phyloP scores from a whole-genome alignment of 2,329 filamentous ascomycete species.

The Fusarium chaquense region DNA sequence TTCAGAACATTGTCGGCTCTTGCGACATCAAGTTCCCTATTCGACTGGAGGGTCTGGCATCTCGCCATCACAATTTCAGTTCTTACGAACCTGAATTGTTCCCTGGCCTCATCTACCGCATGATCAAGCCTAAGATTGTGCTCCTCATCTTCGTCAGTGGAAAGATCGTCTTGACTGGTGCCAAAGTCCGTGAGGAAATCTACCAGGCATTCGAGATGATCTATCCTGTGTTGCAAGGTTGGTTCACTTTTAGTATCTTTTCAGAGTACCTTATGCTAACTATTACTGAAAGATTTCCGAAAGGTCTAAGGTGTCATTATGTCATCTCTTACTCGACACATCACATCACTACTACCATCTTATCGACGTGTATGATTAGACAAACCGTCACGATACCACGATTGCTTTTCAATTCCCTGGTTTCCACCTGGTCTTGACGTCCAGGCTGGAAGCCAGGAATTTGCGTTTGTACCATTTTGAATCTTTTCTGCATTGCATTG shows the following conservation, averaged over 20 bases:
- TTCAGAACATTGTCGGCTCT: constrained; percentile 98
- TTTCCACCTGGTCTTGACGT: constrained; percentile 44
- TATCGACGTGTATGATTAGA: constrained; percentile 58
- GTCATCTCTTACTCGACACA: constrained; percentile 33
- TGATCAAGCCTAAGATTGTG: constrained; percentile 99
- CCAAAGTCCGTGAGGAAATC: constrained; percentile 98
- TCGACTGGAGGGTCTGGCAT: constrained; percentile 93
- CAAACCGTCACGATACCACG: constrained; percentile 62
- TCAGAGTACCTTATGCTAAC: constrained; percentile 11
- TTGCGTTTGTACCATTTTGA: constrained; percentile 55
- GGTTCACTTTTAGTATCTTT: constrained; percentile 44
- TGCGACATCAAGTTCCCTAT: constrained; percentile 99
- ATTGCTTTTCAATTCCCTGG: constrained; percentile 51
- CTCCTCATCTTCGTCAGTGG: constrained; percentile 97
- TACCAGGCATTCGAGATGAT: constrained; percentile 98
- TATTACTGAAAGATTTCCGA: constrained; percentile 62
- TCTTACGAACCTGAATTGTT: constrained; percentile 99
- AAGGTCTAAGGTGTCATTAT: constrained; percentile 60
- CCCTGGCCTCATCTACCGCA: constrained; percentile 99
- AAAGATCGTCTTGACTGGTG: constrained; percentile 97
- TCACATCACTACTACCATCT: constrained; percentile 1
- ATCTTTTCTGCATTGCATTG: constrained; percentile 67
- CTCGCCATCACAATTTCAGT: constrained; percentile 98
- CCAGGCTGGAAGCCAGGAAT: constrained; percentile 11
- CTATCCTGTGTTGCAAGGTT: constrained; percentile 93